Evolutionary conservation across 202 grass and related monocot species (phyloP).

Genomic region (Panicum hallii): DNA sequence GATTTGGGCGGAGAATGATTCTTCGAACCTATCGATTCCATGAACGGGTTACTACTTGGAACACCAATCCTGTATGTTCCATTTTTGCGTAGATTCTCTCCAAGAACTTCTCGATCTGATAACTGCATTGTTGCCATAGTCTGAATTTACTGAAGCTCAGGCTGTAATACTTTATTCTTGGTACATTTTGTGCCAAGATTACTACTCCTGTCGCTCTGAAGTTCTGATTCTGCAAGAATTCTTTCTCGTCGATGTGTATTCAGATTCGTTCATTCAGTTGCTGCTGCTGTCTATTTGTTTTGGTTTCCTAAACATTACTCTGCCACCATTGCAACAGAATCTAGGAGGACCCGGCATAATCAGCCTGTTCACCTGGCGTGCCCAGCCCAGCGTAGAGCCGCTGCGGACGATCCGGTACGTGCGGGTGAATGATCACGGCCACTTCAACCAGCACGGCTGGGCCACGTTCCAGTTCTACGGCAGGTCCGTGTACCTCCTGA

Average conservation of each 20-base stretch:
- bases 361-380: not conserved
- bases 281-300: not conserved
- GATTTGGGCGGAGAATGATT: not conserved
- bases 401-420: slow-evolving; percentile 31
- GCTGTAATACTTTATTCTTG: not conserved
- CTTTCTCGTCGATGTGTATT: not conserved
- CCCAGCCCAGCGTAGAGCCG: not conserved
- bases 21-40: not conserved
- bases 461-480: not conserved
- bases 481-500: not conserved
- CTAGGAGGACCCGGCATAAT: not conserved
- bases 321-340: not conserved
- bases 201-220: not conserved
- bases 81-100: not conserved
- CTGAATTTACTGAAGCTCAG: not conserved
- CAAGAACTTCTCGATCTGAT: not conserved
- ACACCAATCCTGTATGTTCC: not conserved
- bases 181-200: not conserved
- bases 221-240: not conserved
- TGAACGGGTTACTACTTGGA: not conserved
- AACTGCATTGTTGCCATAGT: not conserved
- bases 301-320: not conserved
- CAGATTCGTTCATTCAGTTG: not conserved
- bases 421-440: not conserved
- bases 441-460: not conserved